Evolutionary conservation across 208 protist genomes (phyloP).

Genomic region (Tritrichomonas foetus): DNA sequence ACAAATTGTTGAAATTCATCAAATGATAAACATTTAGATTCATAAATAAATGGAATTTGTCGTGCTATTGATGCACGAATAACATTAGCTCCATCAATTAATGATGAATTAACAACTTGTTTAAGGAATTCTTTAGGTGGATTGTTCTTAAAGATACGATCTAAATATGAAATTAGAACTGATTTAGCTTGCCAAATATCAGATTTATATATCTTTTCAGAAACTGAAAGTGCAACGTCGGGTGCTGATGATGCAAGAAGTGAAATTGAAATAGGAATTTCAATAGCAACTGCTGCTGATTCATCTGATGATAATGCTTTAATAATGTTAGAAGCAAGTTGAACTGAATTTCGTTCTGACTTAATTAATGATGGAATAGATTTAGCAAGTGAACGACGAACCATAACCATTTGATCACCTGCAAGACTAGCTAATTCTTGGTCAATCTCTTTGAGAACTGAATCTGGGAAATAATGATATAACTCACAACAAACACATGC

Average conservation of each 20-base stretch:
- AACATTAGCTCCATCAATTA: background rate
- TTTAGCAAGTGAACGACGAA: background rate
- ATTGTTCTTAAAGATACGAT: background rate
- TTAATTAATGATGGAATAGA: background rate
- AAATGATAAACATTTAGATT: background rate
- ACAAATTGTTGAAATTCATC: background rate
- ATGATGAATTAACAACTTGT: background rate
- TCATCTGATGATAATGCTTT: background rate
- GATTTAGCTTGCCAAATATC: background rate
- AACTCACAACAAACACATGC: background rate
- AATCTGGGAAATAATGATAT: background rate
- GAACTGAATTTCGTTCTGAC: background rate
- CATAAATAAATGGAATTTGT: background rate
- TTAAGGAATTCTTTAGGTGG: background rate
- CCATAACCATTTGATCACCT: background rate
- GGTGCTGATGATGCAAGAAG: background rate
- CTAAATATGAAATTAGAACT: background rate
- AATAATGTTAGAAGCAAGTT: background rate
- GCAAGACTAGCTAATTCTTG: background rate
- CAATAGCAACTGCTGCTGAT: background rate
- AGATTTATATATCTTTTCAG: background rate
- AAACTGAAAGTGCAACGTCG: background rate
- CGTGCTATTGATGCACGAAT: slow-evolving; percentile 5
- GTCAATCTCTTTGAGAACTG: background rate
- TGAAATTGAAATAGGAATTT: background rate